Base-by-base conservation (phyloP, 495 filamentous ascomycete species). In the Tuber borchii region DNA sequence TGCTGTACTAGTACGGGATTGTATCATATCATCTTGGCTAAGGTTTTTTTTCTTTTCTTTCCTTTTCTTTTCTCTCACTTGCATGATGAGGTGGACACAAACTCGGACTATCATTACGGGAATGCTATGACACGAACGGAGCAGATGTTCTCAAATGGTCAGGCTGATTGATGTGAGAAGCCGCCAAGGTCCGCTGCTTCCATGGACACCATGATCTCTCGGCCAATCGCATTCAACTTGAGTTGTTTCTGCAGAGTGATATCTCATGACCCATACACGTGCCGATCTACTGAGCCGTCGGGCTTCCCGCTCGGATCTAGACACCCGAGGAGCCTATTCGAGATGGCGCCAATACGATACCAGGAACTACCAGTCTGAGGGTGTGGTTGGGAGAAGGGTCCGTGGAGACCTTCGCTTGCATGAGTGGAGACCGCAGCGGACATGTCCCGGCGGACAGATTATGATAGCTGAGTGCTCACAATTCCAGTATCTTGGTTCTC, bases 401-500 rank as follows among this genome's bases (percentile, higher is more conserved):
- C 6, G 56, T 65, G 56, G 26, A 14, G 14, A 65, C 56, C 12
- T 65, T 14, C 10, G 56, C 26, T 26, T 65, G 56, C 56, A 65
- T 34, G 56, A 34, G 56, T 65, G 26, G 26, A 65, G 56, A 65
- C 26, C 26, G 26, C 14, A 26, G 56, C 14, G 56, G 56, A 65
- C 56, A 65, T 65, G 14, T 34, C 56, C 56, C 56, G 26, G 26
- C 26, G 26, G 26, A 34, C 26, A 26, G 56, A 17, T 65, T 65
- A 31, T 19, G 1, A 34, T 65, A 65, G 26, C 56, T 34, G 56
- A 65, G 56, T 65, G 26, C 56, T 65, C 56, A 65, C 56, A 65
- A 65, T 65, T 65, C 56, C 56, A 65, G 56, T 34, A 65, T 65
- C 56, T 65, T 65, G 56, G 56, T 65, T 65, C 26, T 65, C 56